Conservation (phyloP, 2,329 filamentous ascomycete genomes). For the Aspergillus spinulosporus region DNA sequence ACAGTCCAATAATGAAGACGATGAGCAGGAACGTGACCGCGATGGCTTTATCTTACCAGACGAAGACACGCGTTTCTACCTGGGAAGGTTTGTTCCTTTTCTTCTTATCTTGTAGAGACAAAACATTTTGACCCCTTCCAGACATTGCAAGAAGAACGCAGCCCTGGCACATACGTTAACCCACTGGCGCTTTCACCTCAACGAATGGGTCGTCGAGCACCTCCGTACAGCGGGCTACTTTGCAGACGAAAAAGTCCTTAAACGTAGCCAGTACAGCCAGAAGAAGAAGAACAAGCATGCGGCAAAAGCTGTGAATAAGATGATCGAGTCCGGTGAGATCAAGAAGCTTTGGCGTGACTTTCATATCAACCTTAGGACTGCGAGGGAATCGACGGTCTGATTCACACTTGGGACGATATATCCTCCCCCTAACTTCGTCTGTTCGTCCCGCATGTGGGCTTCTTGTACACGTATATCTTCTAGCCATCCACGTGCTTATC, state of each 20-base stretch:
- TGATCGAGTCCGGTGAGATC: constrained; percentile 62
- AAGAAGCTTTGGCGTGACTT: constrained; percentile 66
- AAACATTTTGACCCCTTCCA: constrained; percentile 18
- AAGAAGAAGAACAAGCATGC: constrained; percentile 62
- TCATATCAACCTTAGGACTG: constrained; percentile 60
- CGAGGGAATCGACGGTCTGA: constrained; percentile 52
- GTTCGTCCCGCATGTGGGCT: no score
- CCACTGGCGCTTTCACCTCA: constrained; percentile 76
- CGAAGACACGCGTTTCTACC: constrained; percentile 50
- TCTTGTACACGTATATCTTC: no score
- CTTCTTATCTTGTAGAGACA: not conserved
- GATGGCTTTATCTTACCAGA: constrained; percentile 50
- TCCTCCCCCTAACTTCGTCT: not conserved
- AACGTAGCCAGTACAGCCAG: constrained; percentile 62
- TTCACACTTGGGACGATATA: no score
- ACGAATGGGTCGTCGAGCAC: constrained; percentile 66
- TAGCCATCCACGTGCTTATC: no score
- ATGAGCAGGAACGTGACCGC: constrained; percentile 41
- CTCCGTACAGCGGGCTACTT: constrained; percentile 62
- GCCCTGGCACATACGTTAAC: constrained; percentile 69
- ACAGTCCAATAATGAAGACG: constrained; percentile 31
- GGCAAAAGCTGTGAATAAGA: constrained; percentile 63
- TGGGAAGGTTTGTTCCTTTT: constrained; percentile 48
- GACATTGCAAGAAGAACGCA: constrained; percentile 64
- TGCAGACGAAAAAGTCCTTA: constrained; percentile 57